Percentiles rank a stretch among this genome's conserved stretches.
These are phyloP conservation scores for Xerocomellus amylosporus DNA, from an alignment of 768 basidiomycete species.

Conservation along the genomic window DNA sequence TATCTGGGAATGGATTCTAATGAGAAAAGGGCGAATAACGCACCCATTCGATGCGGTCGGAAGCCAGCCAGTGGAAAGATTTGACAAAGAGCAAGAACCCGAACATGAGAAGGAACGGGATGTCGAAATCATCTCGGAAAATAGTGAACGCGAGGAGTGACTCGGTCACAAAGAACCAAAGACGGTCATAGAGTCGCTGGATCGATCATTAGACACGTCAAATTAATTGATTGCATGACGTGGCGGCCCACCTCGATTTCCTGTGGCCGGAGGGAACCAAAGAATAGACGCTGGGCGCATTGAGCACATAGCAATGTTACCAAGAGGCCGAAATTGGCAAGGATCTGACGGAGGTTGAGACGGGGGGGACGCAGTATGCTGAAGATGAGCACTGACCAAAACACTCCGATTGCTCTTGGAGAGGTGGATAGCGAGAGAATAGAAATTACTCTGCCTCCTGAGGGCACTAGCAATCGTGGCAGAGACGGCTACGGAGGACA, in stretches of 20 bases:
- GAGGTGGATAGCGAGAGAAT: constrained; percentile 89
- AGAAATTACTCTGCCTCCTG: constrained; percentile 86
- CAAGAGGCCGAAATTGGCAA: constrained; percentile 88
- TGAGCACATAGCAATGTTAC: constrained; percentile 74
- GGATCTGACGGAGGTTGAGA: constrained; percentile 49
- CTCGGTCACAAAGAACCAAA: constrained; percentile 98
- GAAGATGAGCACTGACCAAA: constrained; percentile 53
- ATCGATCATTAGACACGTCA: not conserved
- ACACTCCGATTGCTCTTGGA: constrained; percentile 91
- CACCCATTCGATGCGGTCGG: constrained; percentile 96
- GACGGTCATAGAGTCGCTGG: constrained; percentile 90
- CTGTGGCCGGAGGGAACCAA: constrained; percentile 79
- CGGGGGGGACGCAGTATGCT: not conserved
- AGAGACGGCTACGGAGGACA: constrained; percentile 67
- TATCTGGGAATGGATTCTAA: not conserved
- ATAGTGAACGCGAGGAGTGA: constrained; percentile 95
- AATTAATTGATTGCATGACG: not conserved
- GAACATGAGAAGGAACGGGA: constrained; percentile 92
- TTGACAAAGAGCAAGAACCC: constrained; percentile 92
- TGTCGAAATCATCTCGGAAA: constrained; percentile 93
- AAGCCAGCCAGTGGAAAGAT: constrained; percentile 96
- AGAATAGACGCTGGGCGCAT: constrained; percentile 82
- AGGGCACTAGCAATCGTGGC: constrained; percentile 78
- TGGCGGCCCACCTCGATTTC: constrained; percentile 78
- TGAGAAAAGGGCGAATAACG: constrained; percentile 22